Evolutionary conservation across 441 rosid species (phyloP).

Genomic region (Codiaeum variegatum): DNA sequence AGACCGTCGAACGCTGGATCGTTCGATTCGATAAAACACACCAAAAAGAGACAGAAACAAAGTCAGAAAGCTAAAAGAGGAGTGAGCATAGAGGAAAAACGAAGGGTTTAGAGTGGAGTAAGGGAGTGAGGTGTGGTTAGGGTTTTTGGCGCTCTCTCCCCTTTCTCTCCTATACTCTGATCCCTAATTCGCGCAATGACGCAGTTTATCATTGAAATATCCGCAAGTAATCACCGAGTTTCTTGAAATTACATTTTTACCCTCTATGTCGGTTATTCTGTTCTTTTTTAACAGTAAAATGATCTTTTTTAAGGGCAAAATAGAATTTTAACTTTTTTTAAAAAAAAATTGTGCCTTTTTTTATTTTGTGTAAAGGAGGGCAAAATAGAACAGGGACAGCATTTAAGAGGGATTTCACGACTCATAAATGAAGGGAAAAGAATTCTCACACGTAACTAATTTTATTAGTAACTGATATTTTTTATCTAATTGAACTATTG

Average conservation of each 20-base stretch:
- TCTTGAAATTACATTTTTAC: background rate
- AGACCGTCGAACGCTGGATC: background rate
- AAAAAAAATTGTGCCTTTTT: too few species aligned
- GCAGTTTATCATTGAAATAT: constrained; percentile 5
- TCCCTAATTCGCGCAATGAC: constrained; percentile 7
- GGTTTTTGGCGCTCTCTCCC: background rate
- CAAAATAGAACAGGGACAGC: too few species aligned
- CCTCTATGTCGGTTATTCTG: background rate
- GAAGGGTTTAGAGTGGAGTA: background rate
- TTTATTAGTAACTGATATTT: background rate
- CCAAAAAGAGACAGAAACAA: background rate
- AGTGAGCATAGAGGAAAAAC: background rate
- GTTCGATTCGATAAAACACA: background rate
- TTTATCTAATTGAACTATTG: background rate
- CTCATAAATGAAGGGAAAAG: too few species aligned
- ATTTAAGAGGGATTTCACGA: too few species aligned
- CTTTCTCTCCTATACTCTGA: background rate
- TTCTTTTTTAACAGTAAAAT: background rate
- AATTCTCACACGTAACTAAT: too few species aligned
- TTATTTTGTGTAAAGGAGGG: too few species aligned
- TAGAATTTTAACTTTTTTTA: too few species aligned
- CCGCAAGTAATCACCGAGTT: constrained; percentile 9
- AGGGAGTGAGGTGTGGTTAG: background rate
- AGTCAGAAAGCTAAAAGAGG: background rate
- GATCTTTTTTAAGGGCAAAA: too few species aligned